Evolutionary conservation across 805 yeast species (phyloP).

Genomic region (Aciculoconidium aculeatum): DNA sequence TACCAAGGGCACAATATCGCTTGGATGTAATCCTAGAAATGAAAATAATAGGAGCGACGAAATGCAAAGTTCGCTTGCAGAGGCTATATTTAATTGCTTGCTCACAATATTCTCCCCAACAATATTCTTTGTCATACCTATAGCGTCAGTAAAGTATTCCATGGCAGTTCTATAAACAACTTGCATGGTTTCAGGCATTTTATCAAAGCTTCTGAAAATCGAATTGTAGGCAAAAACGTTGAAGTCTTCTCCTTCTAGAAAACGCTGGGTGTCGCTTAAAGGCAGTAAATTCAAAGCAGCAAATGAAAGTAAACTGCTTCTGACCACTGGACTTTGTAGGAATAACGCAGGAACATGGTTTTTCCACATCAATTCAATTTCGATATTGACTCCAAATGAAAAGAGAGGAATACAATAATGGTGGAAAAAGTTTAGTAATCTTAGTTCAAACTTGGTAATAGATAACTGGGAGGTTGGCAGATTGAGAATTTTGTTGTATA

Average conservation of each 20-base stretch:
- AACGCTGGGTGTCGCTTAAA: slow-evolving; percentile 10
- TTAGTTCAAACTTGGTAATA: slow-evolving; percentile 17
- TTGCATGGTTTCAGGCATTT: slow-evolving; percentile 5
- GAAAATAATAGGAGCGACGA: slow-evolving; percentile 21
- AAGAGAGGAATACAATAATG: slow-evolving; percentile 21
- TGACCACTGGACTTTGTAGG: slow-evolving; percentile 18
- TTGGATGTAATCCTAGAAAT: slow-evolving; percentile 28
- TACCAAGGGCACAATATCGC: slow-evolving; percentile 23
- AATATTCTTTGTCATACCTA: slow-evolving; percentile 10
- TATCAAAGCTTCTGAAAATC: slow-evolving; percentile 1
- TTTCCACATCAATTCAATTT: slow-evolving; percentile 20
- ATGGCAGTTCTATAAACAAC: too few relatives aligned
- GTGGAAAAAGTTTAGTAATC: slow-evolving; percentile 24
- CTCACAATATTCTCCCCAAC: slow-evolving; percentile 3
- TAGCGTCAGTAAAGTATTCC: slow-evolving; percentile 18
- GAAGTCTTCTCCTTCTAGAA: slow-evolving; percentile 7
- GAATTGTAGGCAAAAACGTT: not conserved
- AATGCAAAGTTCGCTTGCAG: slow-evolving; percentile 12
- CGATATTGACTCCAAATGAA: slow-evolving; percentile 17
- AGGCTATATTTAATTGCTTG: not conserved
- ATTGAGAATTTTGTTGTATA: too few relatives aligned
- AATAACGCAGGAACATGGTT: slow-evolving; percentile 21
- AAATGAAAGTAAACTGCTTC: slow-evolving; percentile 21
- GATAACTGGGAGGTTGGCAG: slow-evolving; percentile 16
- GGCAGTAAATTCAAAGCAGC: slow-evolving; percentile 23